Base-by-base conservation (phyloP, 345 rosid species). In the Corchorus capsularis region DNA sequence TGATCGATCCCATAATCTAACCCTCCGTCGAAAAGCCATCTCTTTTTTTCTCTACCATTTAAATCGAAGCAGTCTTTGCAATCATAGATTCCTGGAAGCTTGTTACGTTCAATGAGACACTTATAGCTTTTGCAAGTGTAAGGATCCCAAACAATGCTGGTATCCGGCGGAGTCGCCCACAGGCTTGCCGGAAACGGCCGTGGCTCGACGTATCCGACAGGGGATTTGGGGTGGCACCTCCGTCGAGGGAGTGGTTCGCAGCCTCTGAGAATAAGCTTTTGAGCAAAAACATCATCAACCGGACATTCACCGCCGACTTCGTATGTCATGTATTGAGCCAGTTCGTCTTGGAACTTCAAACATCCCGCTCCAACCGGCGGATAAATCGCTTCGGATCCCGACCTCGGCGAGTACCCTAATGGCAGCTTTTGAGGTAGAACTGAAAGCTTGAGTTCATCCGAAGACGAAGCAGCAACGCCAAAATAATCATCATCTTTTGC, bases 41-140 rank as follows among this genome's bases (percentile, higher is more conserved):
- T 70, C 13, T 5, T 17, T 82, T 81, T 83, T 69, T 87, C 89
- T 55, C 82, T 82, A 0, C 89, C 87, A 4, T 76, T 49, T 19
- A 86, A 27, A 76, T 90, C 73, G 77, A 89, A 87, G 81, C 86
- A 86, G 55, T 85, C 90, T 52, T 82, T 85, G 81, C 89, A 89
- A 50, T 87, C 87, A 37, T 45, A 81, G 76, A 9, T 79, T 0
- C 90, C 84, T 1, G 82, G 82, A 14, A 34, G n/a, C 2, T 80
- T 81, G 20, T 59, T 79, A 27, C 87, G 52, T 53, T 83, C 82
- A 17, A 86, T 39, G 27, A 87, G 85, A 63, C 87, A 89, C 70
- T 77, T 52, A 77, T 82, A 88, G 80, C 50, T 85, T 65, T 86
- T 86, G 75, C 89, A 90, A 6, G 81, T 77, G 77, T 90, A 90